Percentiles rank a stretch among this genome's conserved stretches.
These are phyloP conservation scores for Didymella pinodella DNA, from an alignment of 2,329 filamentous ascomycete genomes.

Conservation along the genomic window DNA sequence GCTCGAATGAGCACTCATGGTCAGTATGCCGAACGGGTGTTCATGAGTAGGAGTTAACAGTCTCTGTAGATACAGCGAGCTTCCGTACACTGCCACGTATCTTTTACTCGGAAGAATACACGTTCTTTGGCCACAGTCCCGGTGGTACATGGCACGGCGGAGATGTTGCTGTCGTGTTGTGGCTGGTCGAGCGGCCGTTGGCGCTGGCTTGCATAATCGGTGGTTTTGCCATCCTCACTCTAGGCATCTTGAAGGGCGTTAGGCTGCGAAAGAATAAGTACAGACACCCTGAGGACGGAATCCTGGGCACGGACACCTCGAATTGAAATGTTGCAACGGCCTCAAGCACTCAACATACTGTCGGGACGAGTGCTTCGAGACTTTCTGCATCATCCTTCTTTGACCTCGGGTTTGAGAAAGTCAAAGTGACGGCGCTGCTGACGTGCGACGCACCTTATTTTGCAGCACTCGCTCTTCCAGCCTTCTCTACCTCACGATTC, in stretches of 20 bases:
- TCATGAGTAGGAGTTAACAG: neutral
- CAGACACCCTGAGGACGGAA: constrained; percentile 1
- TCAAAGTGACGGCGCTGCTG: too few relatives aligned
- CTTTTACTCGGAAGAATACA: constrained; percentile 42
- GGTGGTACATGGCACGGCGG: constrained; percentile 44
- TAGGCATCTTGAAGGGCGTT: neutral
- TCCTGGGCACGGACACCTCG: neutral
- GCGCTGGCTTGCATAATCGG: constrained; percentile 9
- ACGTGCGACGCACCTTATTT: too few relatives aligned
- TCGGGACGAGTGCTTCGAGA: too few relatives aligned
- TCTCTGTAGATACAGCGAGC: constrained; percentile 6
- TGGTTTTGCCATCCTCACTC: neutral
- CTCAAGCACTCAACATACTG: too few relatives aligned
- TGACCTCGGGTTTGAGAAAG: too few relatives aligned
- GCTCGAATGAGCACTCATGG: neutral
- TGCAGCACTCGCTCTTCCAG: too few relatives aligned
- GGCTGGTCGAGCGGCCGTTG: constrained; percentile 31
- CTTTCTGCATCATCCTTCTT: too few relatives aligned
- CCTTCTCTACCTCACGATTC: too few relatives aligned
- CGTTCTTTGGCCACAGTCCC: constrained; percentile 43
- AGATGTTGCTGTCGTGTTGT: constrained; percentile 40
- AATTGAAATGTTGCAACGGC: too few relatives aligned
- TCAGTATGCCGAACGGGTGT: neutral
- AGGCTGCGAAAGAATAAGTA: neutral
- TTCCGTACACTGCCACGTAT: constrained; percentile 36